Percentiles rank a stretch among this genome's conserved stretches.
Conservation (phyloP, 2,329 filamentous ascomycete species). For the Fusarium tuaranense region DNA sequence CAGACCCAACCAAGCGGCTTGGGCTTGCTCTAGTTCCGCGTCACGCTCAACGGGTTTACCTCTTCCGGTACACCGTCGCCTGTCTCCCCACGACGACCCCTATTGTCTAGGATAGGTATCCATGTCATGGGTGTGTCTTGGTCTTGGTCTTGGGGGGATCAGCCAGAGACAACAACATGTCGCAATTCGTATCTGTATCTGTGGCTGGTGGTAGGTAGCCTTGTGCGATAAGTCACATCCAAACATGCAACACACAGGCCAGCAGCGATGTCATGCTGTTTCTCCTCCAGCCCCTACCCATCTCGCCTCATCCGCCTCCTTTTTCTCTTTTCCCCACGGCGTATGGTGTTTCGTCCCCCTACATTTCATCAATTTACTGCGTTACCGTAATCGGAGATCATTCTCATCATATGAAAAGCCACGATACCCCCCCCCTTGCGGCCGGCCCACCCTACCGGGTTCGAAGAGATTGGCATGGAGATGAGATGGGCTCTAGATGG, state of each 20-base stretch:
- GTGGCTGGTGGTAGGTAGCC: constrained; percentile 22
- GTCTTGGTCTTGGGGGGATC: background rate
- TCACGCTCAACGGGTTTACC: background rate
- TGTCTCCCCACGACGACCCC: constrained; percentile 6
- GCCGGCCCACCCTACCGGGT: constrained; percentile 28
- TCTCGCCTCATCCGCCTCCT: constrained; percentile 19
- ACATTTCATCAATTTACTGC: constrained; percentile 7
- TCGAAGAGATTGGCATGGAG: constrained; percentile 18
- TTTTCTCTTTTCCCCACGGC: background rate
- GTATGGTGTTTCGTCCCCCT: constrained; percentile 12
- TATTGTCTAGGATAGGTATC: constrained; percentile 5
- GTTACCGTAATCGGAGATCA: constrained; percentile 17
- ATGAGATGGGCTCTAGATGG: constrained; percentile 33
- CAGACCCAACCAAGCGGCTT: background rate
- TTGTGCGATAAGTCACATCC: constrained; percentile 25
- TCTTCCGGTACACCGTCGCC: background rate
- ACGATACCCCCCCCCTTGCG: background rate
- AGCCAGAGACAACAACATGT: constrained; percentile 3
- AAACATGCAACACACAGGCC: background rate
- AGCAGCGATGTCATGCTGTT: constrained; percentile 1
- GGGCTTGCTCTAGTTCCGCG: constrained; percentile 2
- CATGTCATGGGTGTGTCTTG: background rate
- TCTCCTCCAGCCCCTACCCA: background rate
- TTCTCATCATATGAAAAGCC: background rate
- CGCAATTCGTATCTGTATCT: constrained; percentile 6